These are phyloP conservation scores for Sugiyamaella qingdaonensis DNA, from an alignment of 805 yeast species.

Conservation along the genomic window DNA sequence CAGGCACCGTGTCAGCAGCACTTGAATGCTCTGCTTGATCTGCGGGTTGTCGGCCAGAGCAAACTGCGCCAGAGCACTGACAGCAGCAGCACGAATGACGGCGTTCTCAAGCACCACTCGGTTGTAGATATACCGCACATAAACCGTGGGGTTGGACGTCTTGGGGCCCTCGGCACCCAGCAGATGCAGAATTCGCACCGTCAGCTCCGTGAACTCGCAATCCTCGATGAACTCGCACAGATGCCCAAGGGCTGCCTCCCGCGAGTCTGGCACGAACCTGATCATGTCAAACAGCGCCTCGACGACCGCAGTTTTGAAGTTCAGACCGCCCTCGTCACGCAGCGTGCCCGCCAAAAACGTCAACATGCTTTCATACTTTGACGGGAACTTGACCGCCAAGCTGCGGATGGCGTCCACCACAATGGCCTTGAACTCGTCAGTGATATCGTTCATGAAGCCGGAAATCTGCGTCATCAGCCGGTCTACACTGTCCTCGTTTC, in stretches of 20 bases:
- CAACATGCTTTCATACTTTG: constrained; percentile 78
- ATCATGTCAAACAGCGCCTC: constrained; percentile 92
- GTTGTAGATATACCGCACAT: constrained; percentile 94
- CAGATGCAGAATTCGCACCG: constrained; percentile 87
- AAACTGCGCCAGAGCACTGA: constrained; percentile 85
- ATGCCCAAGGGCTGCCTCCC: constrained; percentile 77
- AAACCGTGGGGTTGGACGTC: constrained; percentile 78
- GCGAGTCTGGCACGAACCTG: constrained; percentile 76
- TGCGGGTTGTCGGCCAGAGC: constrained; percentile 67
- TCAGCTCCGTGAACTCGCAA: constrained; percentile 91
- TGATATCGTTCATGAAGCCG: constrained; percentile 84
- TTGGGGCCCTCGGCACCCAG: constrained; percentile 94
- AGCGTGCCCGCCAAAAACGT: constrained; percentile 76
- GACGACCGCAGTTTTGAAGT: constrained; percentile 79
- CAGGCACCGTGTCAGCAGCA: constrained; percentile 75
- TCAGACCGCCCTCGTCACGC: constrained; percentile 86
- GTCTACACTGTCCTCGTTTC: constrained; percentile 85
- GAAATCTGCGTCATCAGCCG: constrained; percentile 83
- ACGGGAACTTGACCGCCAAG: constrained; percentile 87
- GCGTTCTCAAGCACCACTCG: constrained; percentile 95
- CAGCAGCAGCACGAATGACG: constrained; percentile 92
- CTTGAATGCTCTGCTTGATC: constrained; percentile 63
- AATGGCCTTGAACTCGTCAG: constrained; percentile 92
- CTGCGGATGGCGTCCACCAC: constrained; percentile 94
- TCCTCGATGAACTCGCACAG: constrained; percentile 97